Conservation (phyloP, 371 early-diverging fungal genomes). For the Apophysomyces sp. region DNA sequence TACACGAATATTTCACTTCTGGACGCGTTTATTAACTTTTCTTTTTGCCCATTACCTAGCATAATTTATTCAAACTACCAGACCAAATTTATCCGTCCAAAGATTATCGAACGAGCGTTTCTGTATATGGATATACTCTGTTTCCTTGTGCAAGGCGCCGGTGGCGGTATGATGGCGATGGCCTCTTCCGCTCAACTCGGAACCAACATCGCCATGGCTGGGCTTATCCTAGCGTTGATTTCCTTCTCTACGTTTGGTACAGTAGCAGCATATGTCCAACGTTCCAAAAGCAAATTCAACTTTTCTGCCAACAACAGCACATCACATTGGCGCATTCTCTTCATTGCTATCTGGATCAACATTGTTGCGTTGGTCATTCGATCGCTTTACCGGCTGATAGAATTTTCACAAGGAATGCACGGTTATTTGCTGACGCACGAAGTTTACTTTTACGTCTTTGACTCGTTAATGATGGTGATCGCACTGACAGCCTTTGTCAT, state of each 20-base stretch:
- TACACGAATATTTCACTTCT: too few relatives aligned
- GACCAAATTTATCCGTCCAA: neutral
- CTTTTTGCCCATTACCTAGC: neutral
- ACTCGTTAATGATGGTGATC: conserved; percentile 5
- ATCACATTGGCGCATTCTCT: neutral
- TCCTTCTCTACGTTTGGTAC: conserved; percentile 3
- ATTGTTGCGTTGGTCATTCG: conserved; percentile 3
- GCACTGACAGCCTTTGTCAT: neutral
- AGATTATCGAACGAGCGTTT: neutral
- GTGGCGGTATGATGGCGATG: conserved; percentile 4
- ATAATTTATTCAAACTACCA: neutral
- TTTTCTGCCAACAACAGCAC: neutral
- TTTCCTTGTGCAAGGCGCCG: conserved; percentile 3
- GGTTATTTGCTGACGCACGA: conserved; percentile 3
- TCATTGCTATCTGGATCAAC: neutral
- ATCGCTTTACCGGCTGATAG: conserved; percentile 7
- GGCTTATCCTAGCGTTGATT: neutral
- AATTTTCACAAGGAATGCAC: neutral
- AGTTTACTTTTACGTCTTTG: neutral
- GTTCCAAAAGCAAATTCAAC: neutral
- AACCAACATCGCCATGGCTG: neutral
- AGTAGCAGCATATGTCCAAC: neutral
- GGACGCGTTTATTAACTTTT: neutral
- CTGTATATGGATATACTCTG: neutral
- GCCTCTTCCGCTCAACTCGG: neutral